A percentile compares a stretch with the other conserved stretches of the same genome.
Evolutionary conservation across 2,329 filamentous ascomycete species (phyloP).

Genomic region (Fusarium temperatum): DNA sequence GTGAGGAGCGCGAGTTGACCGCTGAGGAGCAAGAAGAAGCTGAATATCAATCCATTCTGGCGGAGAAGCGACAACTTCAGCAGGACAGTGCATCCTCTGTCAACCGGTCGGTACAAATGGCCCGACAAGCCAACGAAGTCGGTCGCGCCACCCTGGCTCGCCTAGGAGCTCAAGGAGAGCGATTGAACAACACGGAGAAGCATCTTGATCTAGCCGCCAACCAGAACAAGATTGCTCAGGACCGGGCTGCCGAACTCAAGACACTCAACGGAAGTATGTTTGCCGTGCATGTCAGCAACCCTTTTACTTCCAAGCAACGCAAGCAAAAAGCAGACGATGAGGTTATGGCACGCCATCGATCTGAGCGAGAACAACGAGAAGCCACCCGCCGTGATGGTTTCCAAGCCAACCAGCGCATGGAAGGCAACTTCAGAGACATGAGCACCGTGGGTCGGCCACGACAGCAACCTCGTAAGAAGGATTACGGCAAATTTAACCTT

Average conservation of each 20-base stretch:
- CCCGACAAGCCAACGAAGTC: conserved; percentile 59
- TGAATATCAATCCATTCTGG: conserved; percentile 71
- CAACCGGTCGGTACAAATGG: conserved; percentile 52
- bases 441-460: conserved; percentile 40
- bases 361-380: conserved; percentile 72
- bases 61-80: conserved; percentile 72
- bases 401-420: conserved; percentile 62
- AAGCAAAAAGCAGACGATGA: conserved; percentile 72
- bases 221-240: conserved; percentile 79
- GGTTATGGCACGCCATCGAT: conserved; percentile 73
- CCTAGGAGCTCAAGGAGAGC: conserved; percentile 81
- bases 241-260: conserved; percentile 84
- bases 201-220: conserved; percentile 83
- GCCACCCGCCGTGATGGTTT: conserved; percentile 64
- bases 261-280: conserved; percentile 92
- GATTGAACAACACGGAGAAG: conserved; percentile 82
- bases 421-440: conserved; percentile 58
- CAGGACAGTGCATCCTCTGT: conserved; percentile 69
- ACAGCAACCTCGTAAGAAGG: conserved; percentile 50
- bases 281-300: conserved; percentile 79
- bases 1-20: conserved; percentile 80
- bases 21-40: conserved; percentile 80
- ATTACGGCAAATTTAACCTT: conserved; percentile 75
- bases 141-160: conserved; percentile 77
- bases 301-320: conserved; percentile 76